Percentiles rank a stretch among this genome's conserved stretches.
Conservation (phyloP, 805 yeast species). For the Hanseniaspora pseudoguilliermondii region DNA sequence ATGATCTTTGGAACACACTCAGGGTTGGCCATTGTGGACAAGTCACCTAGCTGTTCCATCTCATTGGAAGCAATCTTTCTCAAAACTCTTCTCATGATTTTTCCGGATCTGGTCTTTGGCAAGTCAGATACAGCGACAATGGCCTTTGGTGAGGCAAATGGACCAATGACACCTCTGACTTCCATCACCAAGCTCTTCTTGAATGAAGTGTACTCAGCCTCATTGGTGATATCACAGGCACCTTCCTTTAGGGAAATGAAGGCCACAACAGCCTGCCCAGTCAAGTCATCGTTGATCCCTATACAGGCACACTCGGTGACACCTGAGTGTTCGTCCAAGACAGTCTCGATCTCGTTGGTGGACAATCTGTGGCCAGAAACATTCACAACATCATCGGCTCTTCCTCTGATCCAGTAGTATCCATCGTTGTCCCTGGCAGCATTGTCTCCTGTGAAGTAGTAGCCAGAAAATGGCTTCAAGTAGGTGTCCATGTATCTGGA, state of each 20-base stretch:
- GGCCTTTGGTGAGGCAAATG: slow-evolving; percentile 90
- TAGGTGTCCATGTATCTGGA: slow-evolving; percentile 80
- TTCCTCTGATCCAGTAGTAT: slow-evolving; percentile 93
- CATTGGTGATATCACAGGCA: slow-evolving; percentile 23
- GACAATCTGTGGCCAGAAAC: slow-evolving; percentile 95
- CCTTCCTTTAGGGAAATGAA: slow-evolving; percentile 66
- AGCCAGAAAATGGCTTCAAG: slow-evolving; percentile 82
- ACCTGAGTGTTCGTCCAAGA: slow-evolving; percentile 60
- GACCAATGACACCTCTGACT: slow-evolving; percentile 64
- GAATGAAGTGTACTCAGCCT: slow-evolving; percentile 38
- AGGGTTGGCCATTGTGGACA: slow-evolving; percentile 80
- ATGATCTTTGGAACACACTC: slow-evolving; percentile 68
- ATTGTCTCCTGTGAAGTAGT: slow-evolving; percentile 96
- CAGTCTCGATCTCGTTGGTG: slow-evolving; percentile 96
- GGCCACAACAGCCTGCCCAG: slow-evolving; percentile 96
- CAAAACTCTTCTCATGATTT: slow-evolving; percentile 94
- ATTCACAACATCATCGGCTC: slow-evolving; percentile 97
- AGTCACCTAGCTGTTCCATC: slow-evolving; percentile 85
- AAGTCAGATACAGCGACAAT: slow-evolving; percentile 75
- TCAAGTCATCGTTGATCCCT: slow-evolving; percentile 85
- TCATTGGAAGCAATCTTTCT: slow-evolving; percentile 88
- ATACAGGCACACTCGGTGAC: slow-evolving; percentile 96
- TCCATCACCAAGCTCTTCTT: slow-evolving; percentile 69
- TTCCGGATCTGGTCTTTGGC: slow-evolving; percentile 97
- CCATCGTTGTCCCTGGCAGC: slow-evolving; percentile 96